Evolutionary conservation across 768 basidiomycete genomes (phyloP).

Genomic region (Leucosporidium creatinivorum): DNA sequence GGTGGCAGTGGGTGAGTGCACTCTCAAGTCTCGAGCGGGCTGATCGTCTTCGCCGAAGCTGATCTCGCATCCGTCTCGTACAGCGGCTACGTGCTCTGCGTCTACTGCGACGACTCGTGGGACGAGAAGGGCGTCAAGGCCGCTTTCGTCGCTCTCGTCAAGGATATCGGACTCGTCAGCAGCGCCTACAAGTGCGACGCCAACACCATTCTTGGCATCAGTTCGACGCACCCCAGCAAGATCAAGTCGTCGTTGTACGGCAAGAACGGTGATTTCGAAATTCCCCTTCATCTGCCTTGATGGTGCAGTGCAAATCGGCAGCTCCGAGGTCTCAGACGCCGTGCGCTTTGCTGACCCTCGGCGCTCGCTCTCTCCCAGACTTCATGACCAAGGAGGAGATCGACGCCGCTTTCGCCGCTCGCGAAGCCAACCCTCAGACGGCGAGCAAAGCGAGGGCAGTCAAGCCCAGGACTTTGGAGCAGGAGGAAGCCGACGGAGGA

Average conservation of each 20-base stretch:
- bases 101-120: slow-evolving; percentile 33
- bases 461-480: slow-evolving; percentile 20
- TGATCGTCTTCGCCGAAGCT: too few species aligned
- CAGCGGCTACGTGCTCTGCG: slow-evolving; percentile 24
- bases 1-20: background rate
- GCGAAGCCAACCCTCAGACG: background rate
- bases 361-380: background rate
- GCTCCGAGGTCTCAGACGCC: too few species aligned
- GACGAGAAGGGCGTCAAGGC: slow-evolving; percentile 17
- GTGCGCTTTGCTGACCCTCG: too few species aligned
- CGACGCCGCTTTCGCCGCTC: background rate
- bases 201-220: slow-evolving; percentile 30
- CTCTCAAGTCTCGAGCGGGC: too few species aligned
- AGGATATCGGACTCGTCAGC: slow-evolving; percentile 5
- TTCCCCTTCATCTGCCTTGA: too few species aligned
- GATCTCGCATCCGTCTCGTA: too few species aligned
- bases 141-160: slow-evolving; percentile 19
- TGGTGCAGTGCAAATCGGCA: too few species aligned
- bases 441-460: slow-evolving; percentile 1
- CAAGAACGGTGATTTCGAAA: background rate
- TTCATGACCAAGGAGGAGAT: slow-evolving; percentile 28
- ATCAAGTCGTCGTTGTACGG: slow-evolving; percentile 16
- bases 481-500: slow-evolving; percentile 2
- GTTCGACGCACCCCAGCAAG: slow-evolving; percentile 23
- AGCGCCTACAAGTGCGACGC: slow-evolving; percentile 31